Conservation (phyloP, 495 filamentous ascomycete species). For the Sordaria brevicollis region DNA sequence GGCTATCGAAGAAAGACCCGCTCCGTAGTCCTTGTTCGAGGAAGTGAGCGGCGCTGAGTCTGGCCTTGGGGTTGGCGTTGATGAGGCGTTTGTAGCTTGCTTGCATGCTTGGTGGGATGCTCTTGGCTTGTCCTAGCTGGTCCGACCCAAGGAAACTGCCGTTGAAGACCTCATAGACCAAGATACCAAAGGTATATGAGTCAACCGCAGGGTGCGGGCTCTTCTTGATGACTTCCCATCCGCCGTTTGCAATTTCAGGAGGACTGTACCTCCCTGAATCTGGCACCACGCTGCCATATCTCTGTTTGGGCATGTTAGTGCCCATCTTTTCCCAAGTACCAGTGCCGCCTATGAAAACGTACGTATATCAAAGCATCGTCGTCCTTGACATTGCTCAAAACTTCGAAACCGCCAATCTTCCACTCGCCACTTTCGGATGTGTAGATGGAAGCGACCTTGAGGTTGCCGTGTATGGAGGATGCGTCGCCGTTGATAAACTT, state of each 20-base stretch:
- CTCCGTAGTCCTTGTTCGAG: slow-evolving; percentile 76
- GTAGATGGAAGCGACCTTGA: slow-evolving; percentile 77
- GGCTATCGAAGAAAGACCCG: slow-evolving; percentile 84
- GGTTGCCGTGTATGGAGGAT: slow-evolving; percentile 74
- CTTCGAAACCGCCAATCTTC: slow-evolving; percentile 90
- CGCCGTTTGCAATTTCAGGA: slow-evolving; percentile 74
- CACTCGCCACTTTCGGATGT: slow-evolving; percentile 94
- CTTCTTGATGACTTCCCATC: slow-evolving; percentile 83
- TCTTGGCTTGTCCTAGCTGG: slow-evolving; percentile 74
- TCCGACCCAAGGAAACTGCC: slow-evolving; percentile 61
- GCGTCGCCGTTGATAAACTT: slow-evolving; percentile 96
- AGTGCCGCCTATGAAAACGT: not conserved
- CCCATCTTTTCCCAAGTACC: not conserved
- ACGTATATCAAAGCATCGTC: slow-evolving; percentile 89
- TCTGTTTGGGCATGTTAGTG: slow-evolving; percentile 35
- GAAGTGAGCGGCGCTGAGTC: slow-evolving; percentile 76
- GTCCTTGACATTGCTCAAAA: slow-evolving; percentile 89
- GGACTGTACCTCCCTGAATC: slow-evolving; percentile 72
- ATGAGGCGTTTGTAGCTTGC: slow-evolving; percentile 79
- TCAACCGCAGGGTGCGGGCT: slow-evolving; percentile 74
- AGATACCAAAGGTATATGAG: slow-evolving; percentile 72
- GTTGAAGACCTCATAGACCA: slow-evolving; percentile 89
- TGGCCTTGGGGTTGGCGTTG: slow-evolving; percentile 77
- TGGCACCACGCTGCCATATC: slow-evolving; percentile 75
- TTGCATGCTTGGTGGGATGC: slow-evolving; percentile 78